A percentile compares a stretch with the other conserved stretches of the same genome.
phyloP scores from a whole-genome alignment of 1,284 basidiomycete genomes.

The Trichosporon asahii region DNA sequence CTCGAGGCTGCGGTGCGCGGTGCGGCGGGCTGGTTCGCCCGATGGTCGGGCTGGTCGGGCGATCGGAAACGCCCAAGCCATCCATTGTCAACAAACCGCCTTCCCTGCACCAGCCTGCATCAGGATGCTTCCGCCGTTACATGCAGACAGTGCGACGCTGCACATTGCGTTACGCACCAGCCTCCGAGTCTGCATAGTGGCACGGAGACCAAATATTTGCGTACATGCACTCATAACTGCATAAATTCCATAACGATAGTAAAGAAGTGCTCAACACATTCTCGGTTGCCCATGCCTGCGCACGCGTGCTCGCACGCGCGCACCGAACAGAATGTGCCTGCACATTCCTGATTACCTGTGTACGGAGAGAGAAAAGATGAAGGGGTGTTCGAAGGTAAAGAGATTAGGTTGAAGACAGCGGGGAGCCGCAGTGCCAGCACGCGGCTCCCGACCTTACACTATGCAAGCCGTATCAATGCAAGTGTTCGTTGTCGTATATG shows the following conservation, averaged over 20 bases:
- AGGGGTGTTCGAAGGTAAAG: not conserved
- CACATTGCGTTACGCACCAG: not conserved
- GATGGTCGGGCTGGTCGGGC: not conserved
- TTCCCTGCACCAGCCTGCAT: not conserved
- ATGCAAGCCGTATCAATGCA: not conserved
- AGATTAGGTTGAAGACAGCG: not conserved
- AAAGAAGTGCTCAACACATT: conserved; percentile 9
- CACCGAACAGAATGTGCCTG: not conserved
- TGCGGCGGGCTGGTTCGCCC: not conserved
- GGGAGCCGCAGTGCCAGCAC: not conserved
- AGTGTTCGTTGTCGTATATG: not conserved
- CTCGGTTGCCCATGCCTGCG: not conserved
- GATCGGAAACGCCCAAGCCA: not conserved
- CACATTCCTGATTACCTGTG: conserved; percentile 7
- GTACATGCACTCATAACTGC: not conserved
- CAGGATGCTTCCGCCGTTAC: not conserved
- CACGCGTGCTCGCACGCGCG: not conserved
- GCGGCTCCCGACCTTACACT: not conserved
- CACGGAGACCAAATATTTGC: not conserved
- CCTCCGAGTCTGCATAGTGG: not conserved
- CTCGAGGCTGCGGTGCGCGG: too few relatives aligned
- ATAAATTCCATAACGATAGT: not conserved
- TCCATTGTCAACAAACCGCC: not conserved
- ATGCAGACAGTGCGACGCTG: not conserved
- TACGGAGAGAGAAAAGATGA: not conserved